Base-by-base conservation (phyloP, 202 grass and related monocot species). In the Elaeis oleifera region DNA sequence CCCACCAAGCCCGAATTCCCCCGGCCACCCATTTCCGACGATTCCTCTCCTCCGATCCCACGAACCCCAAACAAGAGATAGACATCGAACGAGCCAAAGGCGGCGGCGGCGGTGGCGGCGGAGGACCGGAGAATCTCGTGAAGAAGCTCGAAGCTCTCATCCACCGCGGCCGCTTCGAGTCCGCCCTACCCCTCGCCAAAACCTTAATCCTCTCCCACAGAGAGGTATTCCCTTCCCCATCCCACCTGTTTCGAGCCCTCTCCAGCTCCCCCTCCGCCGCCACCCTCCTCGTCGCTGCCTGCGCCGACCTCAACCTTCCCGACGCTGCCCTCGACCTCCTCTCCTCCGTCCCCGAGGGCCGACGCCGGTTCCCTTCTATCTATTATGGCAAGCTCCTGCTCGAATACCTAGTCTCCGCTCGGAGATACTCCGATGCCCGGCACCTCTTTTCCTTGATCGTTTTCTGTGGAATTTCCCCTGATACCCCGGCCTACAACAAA, bases 341-440 rank as follows among this genome's bases (percentile, higher is more conserved):
- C 13, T 70, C 54, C 28, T 3, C 28, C 18, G 14, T 59, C 19
- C 28, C 27, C 1, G 19, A 32, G 1, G 19, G 44, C 54, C 15
- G 32, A 5, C 53, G 17, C 28, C 76, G 72, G 22, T 80, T 83
- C 31, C 84, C 84, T 11, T 79, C 79, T 5, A 27, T 79, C 3
- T 78, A 72, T 24, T 83, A 80, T n/a, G 83, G 84, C 56, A 88
- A 88, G 51, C 76, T 88, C 28, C 67, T 88, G 26, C 76, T 80
- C 5, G 85, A 83, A 49, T 59, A 60, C 3, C 73, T 88, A 20
- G 18, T 88, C 56, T 76, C 72, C 11, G 58, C 76, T 22, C 64
- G 60, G 21, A 54, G 64, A 53, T 58, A 88, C 63, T 69, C 62
- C 2, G 73, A 88, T 23, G 69, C 50, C 51, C 76, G 64, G 53